phyloP scores from a whole-genome alignment of 805 yeast species.

The Ogataea pini region DNA sequence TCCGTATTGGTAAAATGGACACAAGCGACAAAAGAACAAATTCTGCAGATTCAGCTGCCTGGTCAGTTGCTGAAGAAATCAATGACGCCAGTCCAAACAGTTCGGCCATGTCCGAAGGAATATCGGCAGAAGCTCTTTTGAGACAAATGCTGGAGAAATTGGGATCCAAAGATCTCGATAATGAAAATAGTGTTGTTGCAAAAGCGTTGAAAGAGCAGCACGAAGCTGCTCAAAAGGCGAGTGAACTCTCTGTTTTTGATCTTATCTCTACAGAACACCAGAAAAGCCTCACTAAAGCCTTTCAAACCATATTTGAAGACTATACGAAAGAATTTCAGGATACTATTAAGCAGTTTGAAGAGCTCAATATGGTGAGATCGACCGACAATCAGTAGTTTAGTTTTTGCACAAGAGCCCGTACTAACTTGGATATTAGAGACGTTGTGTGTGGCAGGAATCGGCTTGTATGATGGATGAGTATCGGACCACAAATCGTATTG shows the following conservation, averaged over 20 bases:
- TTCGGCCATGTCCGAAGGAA: background rate
- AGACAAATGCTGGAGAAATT: background rate
- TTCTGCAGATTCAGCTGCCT: conserved; percentile 1
- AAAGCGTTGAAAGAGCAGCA: conserved; percentile 1
- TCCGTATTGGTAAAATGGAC: background rate
- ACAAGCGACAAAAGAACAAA: background rate
- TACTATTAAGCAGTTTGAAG: conserved; percentile 24
- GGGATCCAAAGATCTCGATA: background rate
- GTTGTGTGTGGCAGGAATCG: conserved; percentile 30
- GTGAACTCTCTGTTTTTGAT: conserved; percentile 11
- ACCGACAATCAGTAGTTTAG: no score
- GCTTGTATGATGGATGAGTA: conserved; percentile 27
- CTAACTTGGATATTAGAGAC: conserved; percentile 8
- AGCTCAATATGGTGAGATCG: conserved; percentile 20
- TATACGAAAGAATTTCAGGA: conserved; percentile 26
- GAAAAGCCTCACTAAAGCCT: conserved; percentile 25
- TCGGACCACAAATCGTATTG: conserved; percentile 22
- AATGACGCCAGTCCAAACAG: conserved; percentile 5
- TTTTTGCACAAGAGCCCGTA: background rate
- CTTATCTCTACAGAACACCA: conserved; percentile 27
- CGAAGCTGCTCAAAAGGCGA: background rate
- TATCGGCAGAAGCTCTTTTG: background rate
- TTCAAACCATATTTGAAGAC: conserved; percentile 24
- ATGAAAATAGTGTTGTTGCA: background rate
- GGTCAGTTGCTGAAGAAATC: background rate